Evolutionary conservation across 768 basidiomycete genomes (phyloP).

Genomic region (Podaxis sp.): DNA sequence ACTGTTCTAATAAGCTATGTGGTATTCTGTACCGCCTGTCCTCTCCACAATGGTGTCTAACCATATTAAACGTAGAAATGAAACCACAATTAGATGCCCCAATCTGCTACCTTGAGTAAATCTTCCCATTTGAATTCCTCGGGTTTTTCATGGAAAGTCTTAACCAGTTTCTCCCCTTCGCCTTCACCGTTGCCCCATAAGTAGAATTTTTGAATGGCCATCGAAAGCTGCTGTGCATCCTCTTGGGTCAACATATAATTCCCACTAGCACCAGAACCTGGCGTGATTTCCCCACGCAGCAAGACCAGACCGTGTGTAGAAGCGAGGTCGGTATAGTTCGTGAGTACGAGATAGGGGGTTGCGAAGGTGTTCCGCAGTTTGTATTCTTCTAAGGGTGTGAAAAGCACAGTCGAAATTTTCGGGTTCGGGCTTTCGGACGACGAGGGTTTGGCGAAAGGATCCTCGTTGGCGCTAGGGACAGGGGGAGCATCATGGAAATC

Average conservation of each 20-base stretch:
- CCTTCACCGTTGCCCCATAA: constrained; percentile 48
- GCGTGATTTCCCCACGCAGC: constrained; percentile 89
- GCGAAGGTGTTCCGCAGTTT: constrained; percentile 82
- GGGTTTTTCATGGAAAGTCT: constrained; percentile 76
- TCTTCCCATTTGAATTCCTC: constrained; percentile 82
- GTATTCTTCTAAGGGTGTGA: constrained; percentile 94
- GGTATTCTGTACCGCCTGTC: neutral
- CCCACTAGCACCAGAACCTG: constrained; percentile 43
- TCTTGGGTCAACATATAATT: constrained; percentile 69
- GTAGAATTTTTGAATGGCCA: constrained; percentile 87
- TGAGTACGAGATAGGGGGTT: constrained; percentile 87
- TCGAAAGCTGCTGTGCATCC: constrained; percentile 81
- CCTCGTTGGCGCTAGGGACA: constrained; percentile 46
- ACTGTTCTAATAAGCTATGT: neutral
- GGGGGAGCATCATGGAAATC: constrained; percentile 74
- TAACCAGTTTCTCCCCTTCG: constrained; percentile 45
- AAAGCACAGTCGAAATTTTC: constrained; percentile 73
- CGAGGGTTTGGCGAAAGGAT: constrained; percentile 43
- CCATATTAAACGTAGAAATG: neutral
- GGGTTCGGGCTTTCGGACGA: constrained; percentile 39
- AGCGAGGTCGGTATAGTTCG: constrained; percentile 88
- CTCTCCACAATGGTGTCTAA: neutral
- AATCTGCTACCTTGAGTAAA: constrained; percentile 55
- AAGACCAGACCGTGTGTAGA: constrained; percentile 80
- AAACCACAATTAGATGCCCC: constrained; percentile 21